A percentile compares a stretch with the other conserved stretches of the same genome.
Evolutionary conservation across 169 alveolate genomes (phyloP).

Genomic region (Theileria annulata): DNA sequence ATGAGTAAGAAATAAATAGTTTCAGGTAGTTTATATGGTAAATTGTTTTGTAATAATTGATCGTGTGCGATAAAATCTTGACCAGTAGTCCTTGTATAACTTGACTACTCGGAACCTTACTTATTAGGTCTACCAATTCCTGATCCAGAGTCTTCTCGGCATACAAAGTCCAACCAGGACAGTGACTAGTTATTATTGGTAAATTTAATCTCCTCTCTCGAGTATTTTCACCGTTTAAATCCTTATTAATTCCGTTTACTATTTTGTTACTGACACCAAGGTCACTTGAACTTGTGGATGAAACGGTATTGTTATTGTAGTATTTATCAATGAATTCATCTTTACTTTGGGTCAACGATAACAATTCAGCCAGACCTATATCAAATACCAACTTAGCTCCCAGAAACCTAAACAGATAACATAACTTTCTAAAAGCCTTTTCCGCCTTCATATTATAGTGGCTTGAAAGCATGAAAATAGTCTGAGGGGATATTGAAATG

Average conservation of each 20-base stretch:
- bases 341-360: constrained; percentile 50
- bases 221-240: background rate
- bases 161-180: constrained; percentile 94
- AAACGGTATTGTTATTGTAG: background rate
- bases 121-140: constrained; percentile 78
- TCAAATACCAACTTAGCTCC: constrained; percentile 72
- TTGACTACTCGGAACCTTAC: constrained; percentile 87
- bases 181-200: constrained; percentile 73
- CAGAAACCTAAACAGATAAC: constrained; percentile 55
- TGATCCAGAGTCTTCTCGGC: constrained; percentile 89
- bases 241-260: background rate
- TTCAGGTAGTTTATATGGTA: constrained; percentile 4
- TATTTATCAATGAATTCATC: constrained; percentile 38
- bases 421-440: constrained; percentile 58
- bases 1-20: background rate
- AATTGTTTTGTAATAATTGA: background rate
- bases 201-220: background rate
- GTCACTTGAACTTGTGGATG: background rate
- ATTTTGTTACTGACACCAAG: background rate
- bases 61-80: constrained; percentile 59
- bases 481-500: constrained; percentile 84
- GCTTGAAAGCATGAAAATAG: constrained; percentile 78
- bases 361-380: constrained; percentile 60
- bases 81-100: constrained; percentile 81
- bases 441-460: constrained; percentile 58